phyloP scores from a whole-genome alignment of 2,329 filamentous ascomycete genomes.

The Chaetomium sp. region DNA sequence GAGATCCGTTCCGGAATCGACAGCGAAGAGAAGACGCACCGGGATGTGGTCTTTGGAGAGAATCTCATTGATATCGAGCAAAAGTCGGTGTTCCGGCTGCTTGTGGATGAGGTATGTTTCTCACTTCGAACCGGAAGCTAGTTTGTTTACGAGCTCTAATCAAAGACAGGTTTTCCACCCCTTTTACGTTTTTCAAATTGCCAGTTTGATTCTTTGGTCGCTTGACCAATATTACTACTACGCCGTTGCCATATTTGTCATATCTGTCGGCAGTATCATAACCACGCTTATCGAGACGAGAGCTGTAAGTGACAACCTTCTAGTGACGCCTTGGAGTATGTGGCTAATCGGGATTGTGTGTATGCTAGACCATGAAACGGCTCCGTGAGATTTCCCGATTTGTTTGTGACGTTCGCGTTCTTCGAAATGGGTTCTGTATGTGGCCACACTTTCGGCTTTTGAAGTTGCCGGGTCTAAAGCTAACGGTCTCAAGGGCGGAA shows the following conservation, averaged over 20 bases:
- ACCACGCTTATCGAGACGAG: slow-evolving; percentile 87
- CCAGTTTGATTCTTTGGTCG: slow-evolving; percentile 90
- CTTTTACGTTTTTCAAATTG: slow-evolving; percentile 97
- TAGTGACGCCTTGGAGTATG: too few species aligned
- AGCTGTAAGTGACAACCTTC: slow-evolving; percentile 47
- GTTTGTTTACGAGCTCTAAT: slow-evolving; percentile 16
- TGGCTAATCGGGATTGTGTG: too few species aligned
- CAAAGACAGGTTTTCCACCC: slow-evolving; percentile 77
- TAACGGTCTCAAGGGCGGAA: slow-evolving; percentile 55
- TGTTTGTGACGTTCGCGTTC: slow-evolving; percentile 88
- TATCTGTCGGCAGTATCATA: slow-evolving; percentile 86
- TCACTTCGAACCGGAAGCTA: background rate
- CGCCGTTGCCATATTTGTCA: slow-evolving; percentile 86
- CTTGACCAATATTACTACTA: slow-evolving; percentile 98
- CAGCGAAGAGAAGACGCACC: slow-evolving; percentile 75
- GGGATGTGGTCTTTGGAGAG: slow-evolving; percentile 79
- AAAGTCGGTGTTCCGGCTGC: slow-evolving; percentile 73
- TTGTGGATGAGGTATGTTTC: slow-evolving; percentile 70
- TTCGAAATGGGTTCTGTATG: slow-evolving; percentile 87
- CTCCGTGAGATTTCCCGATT: slow-evolving; percentile 88
- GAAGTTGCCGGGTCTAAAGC: background rate
- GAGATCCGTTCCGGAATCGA: slow-evolving; percentile 74
- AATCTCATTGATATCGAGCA: slow-evolving; percentile 92
- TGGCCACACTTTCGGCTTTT: slow-evolving; percentile 24
- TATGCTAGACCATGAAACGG: slow-evolving; percentile 69